Percentiles rank a stretch among this genome's conserved stretches.
phyloP scores from a whole-genome alignment of 1,284 basidiomycete species.

The Sporisorium reilianum region DNA sequence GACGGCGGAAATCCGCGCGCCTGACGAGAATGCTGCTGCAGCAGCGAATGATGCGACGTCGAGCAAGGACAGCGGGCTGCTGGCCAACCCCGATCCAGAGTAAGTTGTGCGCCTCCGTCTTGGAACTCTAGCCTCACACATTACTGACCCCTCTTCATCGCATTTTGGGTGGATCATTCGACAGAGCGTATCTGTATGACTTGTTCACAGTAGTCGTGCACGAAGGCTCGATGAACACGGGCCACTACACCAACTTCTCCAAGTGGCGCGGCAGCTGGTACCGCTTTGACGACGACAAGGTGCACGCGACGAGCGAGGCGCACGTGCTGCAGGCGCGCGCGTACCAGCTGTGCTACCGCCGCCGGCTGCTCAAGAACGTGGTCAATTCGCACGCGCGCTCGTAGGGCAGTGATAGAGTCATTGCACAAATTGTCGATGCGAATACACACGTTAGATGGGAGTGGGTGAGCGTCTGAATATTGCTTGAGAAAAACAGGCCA shows the following conservation, averaged over 20 bases:
- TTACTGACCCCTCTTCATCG: background rate
- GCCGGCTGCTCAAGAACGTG: constrained; percentile 57
- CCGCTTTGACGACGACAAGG: constrained; percentile 92
- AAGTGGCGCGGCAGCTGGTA: constrained; percentile 84
- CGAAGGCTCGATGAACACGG: constrained; percentile 88
- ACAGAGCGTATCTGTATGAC: constrained; percentile 77
- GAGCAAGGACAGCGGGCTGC: constrained; percentile 13
- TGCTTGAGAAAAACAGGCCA: background rate
- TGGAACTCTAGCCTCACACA: background rate
- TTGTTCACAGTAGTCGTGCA: constrained; percentile 94
- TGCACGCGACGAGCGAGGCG: constrained; percentile 39
- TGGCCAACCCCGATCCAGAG: constrained; percentile 43
- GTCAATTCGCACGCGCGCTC: background rate
- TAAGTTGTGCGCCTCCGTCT: constrained; percentile 1
- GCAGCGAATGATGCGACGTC: background rate
- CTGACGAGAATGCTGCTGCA: constrained; percentile 4
- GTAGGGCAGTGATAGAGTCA: too few species aligned
- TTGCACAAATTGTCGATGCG: too few species aligned
- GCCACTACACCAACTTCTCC: constrained; percentile 89
- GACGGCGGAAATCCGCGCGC: constrained; percentile 70
- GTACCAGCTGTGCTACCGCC: constrained; percentile 65
- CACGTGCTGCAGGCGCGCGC: constrained; percentile 56
- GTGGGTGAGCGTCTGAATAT: too few species aligned
- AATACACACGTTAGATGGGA: too few species aligned
- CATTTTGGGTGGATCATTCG: too few species aligned